phyloP scores from a whole-genome alignment of 1,284 basidiomycete genomes.

The Cryptococcus depauperatus region DNA sequence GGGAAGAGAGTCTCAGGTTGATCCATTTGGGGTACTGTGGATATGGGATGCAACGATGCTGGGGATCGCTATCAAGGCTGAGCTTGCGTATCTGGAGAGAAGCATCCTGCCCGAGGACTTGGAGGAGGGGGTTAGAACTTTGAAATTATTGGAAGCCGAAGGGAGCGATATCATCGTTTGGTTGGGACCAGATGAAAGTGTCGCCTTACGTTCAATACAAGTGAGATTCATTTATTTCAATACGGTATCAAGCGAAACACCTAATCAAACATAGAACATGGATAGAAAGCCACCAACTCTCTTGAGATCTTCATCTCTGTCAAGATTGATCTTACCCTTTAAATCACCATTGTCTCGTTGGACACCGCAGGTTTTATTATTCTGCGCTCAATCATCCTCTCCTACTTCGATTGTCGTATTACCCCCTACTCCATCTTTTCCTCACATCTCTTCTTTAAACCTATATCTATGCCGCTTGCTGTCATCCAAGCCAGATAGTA shows the following conservation, averaged over 20 bases:
- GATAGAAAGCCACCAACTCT: slow-evolving; percentile 82
- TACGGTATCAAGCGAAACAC: background rate
- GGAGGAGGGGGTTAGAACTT: slow-evolving; percentile 13
- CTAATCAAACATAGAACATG: slow-evolving; percentile 55
- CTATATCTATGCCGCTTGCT: slow-evolving; percentile 21
- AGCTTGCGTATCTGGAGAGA: slow-evolving; percentile 37
- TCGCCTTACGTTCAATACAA: slow-evolving; percentile 63
- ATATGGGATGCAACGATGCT: slow-evolving; percentile 27
- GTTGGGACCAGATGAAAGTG: slow-evolving; percentile 60
- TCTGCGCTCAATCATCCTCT: slow-evolving; percentile 10
- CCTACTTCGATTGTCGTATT: slow-evolving; percentile 6
- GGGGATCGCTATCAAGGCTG: slow-evolving; percentile 13
- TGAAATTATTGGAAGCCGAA: slow-evolving; percentile 49
- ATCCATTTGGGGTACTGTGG: slow-evolving; percentile 25
- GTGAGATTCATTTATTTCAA: slow-evolving; percentile 48
- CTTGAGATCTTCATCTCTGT: slow-evolving; percentile 63
- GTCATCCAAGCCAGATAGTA: slow-evolving; percentile 7
- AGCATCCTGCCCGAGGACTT: slow-evolving; percentile 48
- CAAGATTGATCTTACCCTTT: slow-evolving; percentile 57
- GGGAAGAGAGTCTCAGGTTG: slow-evolving; percentile 37
- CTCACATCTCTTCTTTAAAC: slow-evolving; percentile 10
- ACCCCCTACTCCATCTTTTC: slow-evolving; percentile 4
- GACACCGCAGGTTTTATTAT: slow-evolving; percentile 46
- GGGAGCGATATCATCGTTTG: slow-evolving; percentile 72
- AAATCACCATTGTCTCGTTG: slow-evolving; percentile 52